phyloP scores from a whole-genome alignment of 108 stramenopile genomes.

The Stephanodiscus triporus region DNA sequence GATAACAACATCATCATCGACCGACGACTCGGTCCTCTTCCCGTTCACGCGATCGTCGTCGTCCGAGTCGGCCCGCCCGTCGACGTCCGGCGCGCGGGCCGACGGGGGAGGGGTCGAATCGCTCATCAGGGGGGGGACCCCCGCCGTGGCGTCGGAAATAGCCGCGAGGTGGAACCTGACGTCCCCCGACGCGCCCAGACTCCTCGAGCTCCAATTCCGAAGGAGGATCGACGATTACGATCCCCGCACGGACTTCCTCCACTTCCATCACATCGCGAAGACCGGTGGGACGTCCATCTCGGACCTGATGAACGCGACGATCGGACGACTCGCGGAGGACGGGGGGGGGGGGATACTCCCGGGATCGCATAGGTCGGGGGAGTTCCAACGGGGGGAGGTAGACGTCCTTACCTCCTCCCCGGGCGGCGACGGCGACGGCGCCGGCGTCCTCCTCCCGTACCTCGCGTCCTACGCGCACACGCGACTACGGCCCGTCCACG shows the following conservation, averaged over 20 bases:
- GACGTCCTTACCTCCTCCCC: too few species aligned
- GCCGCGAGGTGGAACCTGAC: constrained; percentile 33
- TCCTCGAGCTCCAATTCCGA: constrained; percentile 20
- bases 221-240: constrained; percentile 10
- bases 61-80: too few species aligned
- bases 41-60: too few species aligned
- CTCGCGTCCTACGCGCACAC: constrained; percentile 30
- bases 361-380: constrained; percentile 5
- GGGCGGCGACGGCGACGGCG: too few species aligned
- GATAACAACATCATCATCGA: too few species aligned
- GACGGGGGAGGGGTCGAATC: too few species aligned
- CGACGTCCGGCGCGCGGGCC: too few species aligned
- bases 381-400: not conserved
- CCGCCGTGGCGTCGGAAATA: not conserved
- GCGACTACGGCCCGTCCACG: constrained; percentile 23
- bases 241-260: constrained; percentile 21
- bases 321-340: not conserved
- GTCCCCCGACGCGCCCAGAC: not conserved
- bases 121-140: too few species aligned
- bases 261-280: constrained; percentile 42
- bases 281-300: constrained; percentile 36
- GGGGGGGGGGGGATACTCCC: constrained; percentile 9
- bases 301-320: constrained; percentile 12
- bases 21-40: too few species aligned
- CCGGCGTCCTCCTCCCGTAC: too few species aligned